Evolutionary conservation across 208 protist genomes (phyloP), one percentile per base, ranked within the genome.

Genomic region (Wallacemonas sp.): DNA sequence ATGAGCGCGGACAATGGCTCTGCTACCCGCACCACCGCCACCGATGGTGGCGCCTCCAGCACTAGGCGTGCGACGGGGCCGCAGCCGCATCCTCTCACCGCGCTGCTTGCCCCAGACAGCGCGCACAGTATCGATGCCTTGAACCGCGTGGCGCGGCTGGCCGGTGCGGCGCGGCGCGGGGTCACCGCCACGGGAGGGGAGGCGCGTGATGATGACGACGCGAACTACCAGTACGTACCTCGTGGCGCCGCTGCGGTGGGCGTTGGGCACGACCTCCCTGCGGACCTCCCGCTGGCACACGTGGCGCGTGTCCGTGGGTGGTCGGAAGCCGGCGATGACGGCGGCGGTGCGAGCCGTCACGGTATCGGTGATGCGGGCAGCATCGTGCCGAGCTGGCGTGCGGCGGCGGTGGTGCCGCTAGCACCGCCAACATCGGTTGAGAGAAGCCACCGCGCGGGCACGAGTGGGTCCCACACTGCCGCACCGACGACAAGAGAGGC

Each of bases 211-310:
- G 42, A 48, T 19, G 42, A 48, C 6, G 42, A 48, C 6, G 17
- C 13, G 42, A 48, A 22, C 19, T 48, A 48, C 22, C 42, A 19
- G 13, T 48, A 48, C 1, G 13, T 9, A 22, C 42, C 42, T 10
- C 42, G 42, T 22, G 32, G 19, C 22, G 15, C 32, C 36, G 30
- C 45, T 37, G 67, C 68, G 19, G 71, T 71, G 32, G 73, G 83
- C 61, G 48, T 88, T 8, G 55, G 84, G 74, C 54, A 73, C 5
- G 81, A 88, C 55, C 54, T 88, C 1, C 81, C 81, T 0, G 70
- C 75, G 24, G 64, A 88, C 19, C 60, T 88, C n/a, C 81, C 81
- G 12, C 42, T 76, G 48, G 29, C 54, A 52, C 50, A 76, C 27
- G 17, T 60, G 33, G 27, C 32, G 19, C 30, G n/a, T 5, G n/a